Conservation (phyloP, 108 stramenopile species). For the Craspedostauros australis region DNA sequence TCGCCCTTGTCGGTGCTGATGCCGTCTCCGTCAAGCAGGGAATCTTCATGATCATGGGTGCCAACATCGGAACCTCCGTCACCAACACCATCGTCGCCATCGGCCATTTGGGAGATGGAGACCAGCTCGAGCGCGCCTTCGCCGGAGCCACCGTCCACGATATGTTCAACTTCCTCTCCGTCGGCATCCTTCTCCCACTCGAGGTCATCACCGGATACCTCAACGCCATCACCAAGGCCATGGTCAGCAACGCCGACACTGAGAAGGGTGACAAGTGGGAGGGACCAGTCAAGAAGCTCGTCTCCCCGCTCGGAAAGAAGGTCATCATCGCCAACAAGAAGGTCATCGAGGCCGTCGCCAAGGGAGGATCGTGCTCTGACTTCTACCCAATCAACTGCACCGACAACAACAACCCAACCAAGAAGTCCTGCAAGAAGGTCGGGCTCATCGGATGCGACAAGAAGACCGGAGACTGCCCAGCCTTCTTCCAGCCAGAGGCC, state of each 20-base stretch:
- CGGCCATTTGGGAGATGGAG: constrained; percentile 81
- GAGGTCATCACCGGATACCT: constrained; percentile 64
- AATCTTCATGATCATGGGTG: constrained; percentile 90
- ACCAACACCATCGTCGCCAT: constrained; percentile 85
- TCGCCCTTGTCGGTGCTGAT: constrained; percentile 64
- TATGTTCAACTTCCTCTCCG: constrained; percentile 85
- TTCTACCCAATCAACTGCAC: constrained; percentile 65
- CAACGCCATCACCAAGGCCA: constrained; percentile 49
- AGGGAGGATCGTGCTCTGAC: constrained; percentile 37
- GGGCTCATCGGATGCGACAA: constrained; percentile 77
- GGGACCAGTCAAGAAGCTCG: constrained; percentile 75
- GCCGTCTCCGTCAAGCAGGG: constrained; percentile 55
- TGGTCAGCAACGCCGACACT: constrained; percentile 33
- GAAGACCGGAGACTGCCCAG: constrained; percentile 49
- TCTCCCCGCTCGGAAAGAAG: constrained; percentile 52
- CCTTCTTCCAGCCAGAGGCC: constrained; percentile 70
- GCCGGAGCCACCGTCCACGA: constrained; percentile 91
- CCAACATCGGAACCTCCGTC: constrained; percentile 87
- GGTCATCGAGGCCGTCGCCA: constrained; percentile 64
- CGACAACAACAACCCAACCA: constrained; percentile 28
- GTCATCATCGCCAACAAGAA: constrained; percentile 79
- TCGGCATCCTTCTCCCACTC: constrained; percentile 75
- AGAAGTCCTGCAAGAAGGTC: constrained; percentile 39
- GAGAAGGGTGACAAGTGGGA: constrained; percentile 64
- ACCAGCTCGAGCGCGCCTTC: constrained; percentile 84